These are phyloP conservation scores for Colletotrichum sidae DNA, from an alignment of 2,329 filamentous ascomycete genomes.

Conservation along the genomic window DNA sequence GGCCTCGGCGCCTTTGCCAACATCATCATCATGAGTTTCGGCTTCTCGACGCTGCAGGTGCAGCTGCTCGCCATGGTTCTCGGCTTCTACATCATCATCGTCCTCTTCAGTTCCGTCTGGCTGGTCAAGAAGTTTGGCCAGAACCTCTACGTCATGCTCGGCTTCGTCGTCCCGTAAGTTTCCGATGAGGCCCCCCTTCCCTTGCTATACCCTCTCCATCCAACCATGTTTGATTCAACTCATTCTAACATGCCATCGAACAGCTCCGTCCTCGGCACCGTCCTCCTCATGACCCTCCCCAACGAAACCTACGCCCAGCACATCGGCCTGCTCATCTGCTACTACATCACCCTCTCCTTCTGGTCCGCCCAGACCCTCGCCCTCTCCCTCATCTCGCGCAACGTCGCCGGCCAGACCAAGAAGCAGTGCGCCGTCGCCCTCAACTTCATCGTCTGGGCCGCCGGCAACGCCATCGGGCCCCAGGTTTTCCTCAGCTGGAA, in stretches of 20 bases:
- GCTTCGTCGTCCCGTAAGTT: constrained; percentile 73
- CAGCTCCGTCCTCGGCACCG: constrained; percentile 77
- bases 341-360: constrained; percentile 83
- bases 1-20: constrained; percentile 80
- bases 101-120: constrained; percentile 75
- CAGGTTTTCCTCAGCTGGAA: constrained; percentile 73
- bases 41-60: constrained; percentile 74
- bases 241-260: neutral
- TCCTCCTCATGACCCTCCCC: constrained; percentile 76
- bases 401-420: constrained; percentile 80
- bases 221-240: neutral
- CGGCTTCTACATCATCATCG: constrained; percentile 78
- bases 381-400: constrained; percentile 75
- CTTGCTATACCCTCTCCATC: too few species aligned
- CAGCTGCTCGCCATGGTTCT: constrained; percentile 82
- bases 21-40: constrained; percentile 78
- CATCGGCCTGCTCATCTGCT: constrained; percentile 76
- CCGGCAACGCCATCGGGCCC: constrained; percentile 75
- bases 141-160: constrained; percentile 74
- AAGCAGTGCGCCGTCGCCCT: constrained; percentile 75
- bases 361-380: constrained; percentile 78
- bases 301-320: constrained; percentile 68
- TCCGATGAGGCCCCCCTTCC: neutral
- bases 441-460: constrained; percentile 78
- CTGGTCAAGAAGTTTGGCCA: constrained; percentile 76